These are phyloP conservation scores for Annulohypoxylon stygium DNA, from an alignment of 495 filamentous ascomycete genomes.

Conservation along the genomic window DNA sequence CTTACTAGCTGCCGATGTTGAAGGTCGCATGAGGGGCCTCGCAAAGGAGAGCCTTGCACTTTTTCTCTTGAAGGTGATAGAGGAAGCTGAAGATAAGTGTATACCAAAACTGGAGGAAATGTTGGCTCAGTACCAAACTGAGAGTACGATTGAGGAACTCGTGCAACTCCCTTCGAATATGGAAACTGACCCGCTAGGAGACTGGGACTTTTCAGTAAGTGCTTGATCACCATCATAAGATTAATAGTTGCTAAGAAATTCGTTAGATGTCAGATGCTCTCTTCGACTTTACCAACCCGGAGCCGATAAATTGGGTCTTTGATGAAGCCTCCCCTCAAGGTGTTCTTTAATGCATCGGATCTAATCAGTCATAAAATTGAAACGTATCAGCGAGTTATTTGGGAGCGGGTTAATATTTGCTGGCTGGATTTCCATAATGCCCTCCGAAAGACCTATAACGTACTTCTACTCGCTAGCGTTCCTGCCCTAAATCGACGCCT, in stretches of 20 bases:
- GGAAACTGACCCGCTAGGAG: conserved; percentile 29
- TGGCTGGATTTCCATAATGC: too few species aligned
- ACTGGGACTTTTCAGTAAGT: conserved; percentile 47
- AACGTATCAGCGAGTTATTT: too few species aligned
- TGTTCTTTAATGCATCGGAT: not conserved
- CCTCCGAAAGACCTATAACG: not conserved
- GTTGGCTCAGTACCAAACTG: conserved; percentile 28
- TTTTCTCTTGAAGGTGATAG: conserved; percentile 43
- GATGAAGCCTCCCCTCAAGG: conserved; percentile 16
- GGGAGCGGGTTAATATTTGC: too few species aligned
- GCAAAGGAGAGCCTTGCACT: conserved; percentile 47
- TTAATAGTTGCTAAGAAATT: conserved; percentile 9
- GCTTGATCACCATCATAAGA: not conserved
- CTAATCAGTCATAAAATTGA: too few species aligned
- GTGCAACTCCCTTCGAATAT: conserved; percentile 19
- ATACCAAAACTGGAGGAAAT: conserved; percentile 61
- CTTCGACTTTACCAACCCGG: conserved; percentile 30
- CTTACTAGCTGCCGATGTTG: conserved; percentile 61
- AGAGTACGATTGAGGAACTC: conserved; percentile 26
- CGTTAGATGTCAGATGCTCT: conserved; percentile 35
- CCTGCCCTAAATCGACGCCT: not conserved
- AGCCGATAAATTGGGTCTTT: conserved; percentile 34
- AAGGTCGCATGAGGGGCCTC: conserved; percentile 53
- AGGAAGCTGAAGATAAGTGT: conserved; percentile 41
- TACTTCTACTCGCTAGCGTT: not conserved